Evolutionary conservation across 192 early-diverging fungal genomes (phyloP), one percentile per base, ranked within the genome.

Genomic region (Backusella circina): DNA sequence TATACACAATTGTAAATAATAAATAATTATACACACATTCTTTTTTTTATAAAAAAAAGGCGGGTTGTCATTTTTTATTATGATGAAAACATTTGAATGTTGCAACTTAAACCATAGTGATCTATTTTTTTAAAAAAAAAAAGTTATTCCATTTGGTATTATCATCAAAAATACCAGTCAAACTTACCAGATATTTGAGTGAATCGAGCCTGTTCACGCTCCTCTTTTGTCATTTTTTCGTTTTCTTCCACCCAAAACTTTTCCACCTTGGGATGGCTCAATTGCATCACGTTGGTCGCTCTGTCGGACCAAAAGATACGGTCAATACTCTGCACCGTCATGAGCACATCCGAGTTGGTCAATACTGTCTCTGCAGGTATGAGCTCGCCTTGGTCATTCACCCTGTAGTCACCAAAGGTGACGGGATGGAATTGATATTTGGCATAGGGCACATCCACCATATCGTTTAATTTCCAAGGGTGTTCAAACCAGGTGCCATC

Each of bases 331-430:
- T 84, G 76, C 9, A 84, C 76, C 1, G 79, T 75, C 73, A 78
- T 79, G 71, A 84, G 82, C 47, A 89, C 87, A 39, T 82, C 78
- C 35, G 28, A 67, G 31, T 82, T 84, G 0, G 90, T 91, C 77
- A 93, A 67, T n/a, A 91, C 83, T 0, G 84, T 89, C 65, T 93
- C 91, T 32, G 85, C 82, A 2, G 91, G 88, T 1, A 50, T 23
- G 32, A 65, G 38, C 3, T 61, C 50, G 33, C 88, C 89, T 30
- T 89, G n/a, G 16, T 84, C 71, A 68, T 75, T 84, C 5, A 84
- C 72, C 2, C 80, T 79, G 18, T 86, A 84, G 66, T 94, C 92
- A n/a, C 90, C 92, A 84, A 91, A 92, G 0, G 94, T 94, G 18
- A 95, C 87, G 1, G 92, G 92, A 41, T 94, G 92, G 74, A 90